Percentiles rank a stretch among this genome's conserved stretches.
Evolutionary conservation across 192 early-diverging fungal genomes (phyloP).

Genomic region (Jimgerdemannia lactiflua): DNA sequence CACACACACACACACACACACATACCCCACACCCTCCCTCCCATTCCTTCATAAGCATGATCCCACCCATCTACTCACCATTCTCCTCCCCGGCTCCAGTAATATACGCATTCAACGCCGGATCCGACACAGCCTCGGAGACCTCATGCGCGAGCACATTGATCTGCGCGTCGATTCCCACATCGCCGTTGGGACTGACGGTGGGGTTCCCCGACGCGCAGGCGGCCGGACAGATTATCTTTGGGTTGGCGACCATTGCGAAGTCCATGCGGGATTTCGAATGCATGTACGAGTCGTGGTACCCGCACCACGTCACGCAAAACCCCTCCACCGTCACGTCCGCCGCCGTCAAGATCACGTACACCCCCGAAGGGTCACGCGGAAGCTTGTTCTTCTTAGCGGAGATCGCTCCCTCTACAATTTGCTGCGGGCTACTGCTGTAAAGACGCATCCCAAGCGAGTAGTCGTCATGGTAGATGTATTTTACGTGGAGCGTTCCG

Average conservation of each 20-base stretch:
- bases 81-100: not conserved
- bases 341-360: slow-evolving; percentile 10
- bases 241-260: not conserved
- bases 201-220: slow-evolving; percentile 6
- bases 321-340: slow-evolving; percentile 8
- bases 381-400: slow-evolving; percentile 5
- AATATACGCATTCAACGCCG: slow-evolving; percentile 20
- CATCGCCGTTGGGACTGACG: slow-evolving; percentile 21
- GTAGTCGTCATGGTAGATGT: no score
- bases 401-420: no score
- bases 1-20: no score
- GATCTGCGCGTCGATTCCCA: slow-evolving; percentile 36
- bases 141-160: slow-evolving; percentile 33
- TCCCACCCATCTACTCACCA: not conserved
- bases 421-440: no score
- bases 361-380: slow-evolving; percentile 6
- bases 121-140: slow-evolving; percentile 22
- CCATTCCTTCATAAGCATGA: no score
- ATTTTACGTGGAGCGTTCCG: no score
- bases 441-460: no score
- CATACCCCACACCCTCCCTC: no score
- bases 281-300: not conserved
- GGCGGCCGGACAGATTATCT: not conserved
- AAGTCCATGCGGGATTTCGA: not conserved
- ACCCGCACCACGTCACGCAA: slow-evolving; percentile 11